Conservation (phyloP, 2,329 filamentous ascomycete species). For the Microthyrium microscopicum region DNA sequence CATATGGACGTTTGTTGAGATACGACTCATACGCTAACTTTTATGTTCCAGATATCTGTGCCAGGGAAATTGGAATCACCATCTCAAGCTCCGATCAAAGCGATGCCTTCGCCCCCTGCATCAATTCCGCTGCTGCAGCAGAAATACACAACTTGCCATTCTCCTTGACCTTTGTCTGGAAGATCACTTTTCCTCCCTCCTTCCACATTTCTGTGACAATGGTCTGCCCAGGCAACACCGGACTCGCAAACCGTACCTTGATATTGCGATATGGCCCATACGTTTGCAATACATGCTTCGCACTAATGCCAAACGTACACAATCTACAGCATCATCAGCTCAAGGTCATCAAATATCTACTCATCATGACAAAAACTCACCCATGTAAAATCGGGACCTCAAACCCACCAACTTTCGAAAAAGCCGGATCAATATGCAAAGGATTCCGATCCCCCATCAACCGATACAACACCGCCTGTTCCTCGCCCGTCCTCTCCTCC, state of each 20-base stretch:
- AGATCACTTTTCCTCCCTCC: conserved; percentile 61
- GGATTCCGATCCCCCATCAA: conserved; percentile 92
- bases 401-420: conserved; percentile 92
- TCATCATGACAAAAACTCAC: conserved; percentile 86
- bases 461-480: conserved; percentile 87
- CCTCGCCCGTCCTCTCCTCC: conserved; percentile 75
- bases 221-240: conserved; percentile 77
- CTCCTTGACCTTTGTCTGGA: conserved; percentile 81
- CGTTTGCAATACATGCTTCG: background rate
- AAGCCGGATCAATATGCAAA: conserved; percentile 84
- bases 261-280: conserved; percentile 42
- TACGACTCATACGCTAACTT: no score
- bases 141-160: conserved; percentile 79
- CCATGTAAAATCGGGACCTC: conserved; percentile 88
- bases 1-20: no score
- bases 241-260: conserved; percentile 80
- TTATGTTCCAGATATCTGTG: no score
- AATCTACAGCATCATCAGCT: conserved; percentile 73
- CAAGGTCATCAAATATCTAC: no score
- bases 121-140: conserved; percentile 62
- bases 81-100: conserved; percentile 18
- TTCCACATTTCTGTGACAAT: conserved; percentile 90
- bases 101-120: conserved; percentile 33
- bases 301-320: conserved; percentile 26
- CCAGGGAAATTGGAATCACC: no score